Conservation (phyloP, 176 grass and related monocot genomes). For the sorghum (Sorghum bicolor) region Sorghum_bicolor_NCBIv3 NC_012873.2:6518501-6519000, state of each 20-base stretch:
- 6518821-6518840: constrained; percentile 51
- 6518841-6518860: constrained; percentile 59
- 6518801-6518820: constrained; percentile 63
- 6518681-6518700: constrained; percentile 80
- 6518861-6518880: constrained; percentile 58
- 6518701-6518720: constrained; percentile 78
- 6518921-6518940: constrained; percentile 74
- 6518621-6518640: not conserved
- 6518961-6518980: not conserved
- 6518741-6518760: constrained; percentile 37
- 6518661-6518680: constrained; percentile 66
- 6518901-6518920: constrained; percentile 51
- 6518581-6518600: not conserved
- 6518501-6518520: not conserved
- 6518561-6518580: not conserved
- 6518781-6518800: constrained; percentile 47
- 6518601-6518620: not conserved
- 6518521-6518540: not conserved
- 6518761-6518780: constrained; percentile 66
- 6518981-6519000: constrained; percentile 12
- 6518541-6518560: constrained; percentile 12
- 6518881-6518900: constrained; percentile 55
- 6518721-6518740: constrained; percentile 64
- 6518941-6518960: constrained; percentile 29
- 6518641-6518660: constrained; percentile 49